Conservation (phyloP, 2,329 filamentous ascomycete genomes). For the Magnaporthales sp. region DNA sequence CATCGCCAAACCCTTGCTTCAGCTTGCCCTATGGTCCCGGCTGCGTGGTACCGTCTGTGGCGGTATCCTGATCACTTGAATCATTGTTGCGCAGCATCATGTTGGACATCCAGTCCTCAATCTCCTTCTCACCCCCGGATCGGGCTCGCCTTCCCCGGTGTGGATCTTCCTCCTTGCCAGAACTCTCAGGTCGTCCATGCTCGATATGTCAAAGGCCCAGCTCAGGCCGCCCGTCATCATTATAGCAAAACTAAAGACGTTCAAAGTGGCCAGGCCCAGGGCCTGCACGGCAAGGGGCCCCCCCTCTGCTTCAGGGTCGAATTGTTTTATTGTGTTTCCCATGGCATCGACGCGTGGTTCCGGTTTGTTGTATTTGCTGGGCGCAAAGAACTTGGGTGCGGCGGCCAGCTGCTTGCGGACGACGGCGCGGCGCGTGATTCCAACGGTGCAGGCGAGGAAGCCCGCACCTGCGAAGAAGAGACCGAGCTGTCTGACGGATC, state of each 20-base stretch:
- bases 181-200: conserved; percentile 53
- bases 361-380: conserved; percentile 35
- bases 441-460: conserved; percentile 64
- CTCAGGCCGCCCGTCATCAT: conserved; percentile 65
- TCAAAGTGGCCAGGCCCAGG: conserved; percentile 77
- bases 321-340: conserved; percentile 28
- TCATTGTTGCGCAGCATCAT: conserved; percentile 29
- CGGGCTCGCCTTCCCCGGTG: conserved; percentile 21
- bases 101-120: conserved; percentile 53
- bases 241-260: conserved; percentile 68
- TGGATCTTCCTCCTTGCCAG: conserved; percentile 34
- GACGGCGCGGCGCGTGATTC: conserved; percentile 65
- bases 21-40: background rate
- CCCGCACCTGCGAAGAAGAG: conserved; percentile 67
- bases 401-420: conserved; percentile 50
- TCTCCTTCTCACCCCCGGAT: conserved; percentile 49
- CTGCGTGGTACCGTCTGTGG: background rate
- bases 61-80: background rate
- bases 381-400: conserved; percentile 64
- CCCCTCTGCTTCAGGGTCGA: conserved; percentile 35
- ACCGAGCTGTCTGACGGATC: conserved; percentile 53
- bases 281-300: conserved; percentile 73
- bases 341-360: conserved; percentile 11
- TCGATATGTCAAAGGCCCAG: conserved; percentile 71
- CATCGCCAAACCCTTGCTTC: background rate